Evolutionary conservation across 208 protist genomes (phyloP).

Genomic region (Wallacemonas sp.): DNA sequence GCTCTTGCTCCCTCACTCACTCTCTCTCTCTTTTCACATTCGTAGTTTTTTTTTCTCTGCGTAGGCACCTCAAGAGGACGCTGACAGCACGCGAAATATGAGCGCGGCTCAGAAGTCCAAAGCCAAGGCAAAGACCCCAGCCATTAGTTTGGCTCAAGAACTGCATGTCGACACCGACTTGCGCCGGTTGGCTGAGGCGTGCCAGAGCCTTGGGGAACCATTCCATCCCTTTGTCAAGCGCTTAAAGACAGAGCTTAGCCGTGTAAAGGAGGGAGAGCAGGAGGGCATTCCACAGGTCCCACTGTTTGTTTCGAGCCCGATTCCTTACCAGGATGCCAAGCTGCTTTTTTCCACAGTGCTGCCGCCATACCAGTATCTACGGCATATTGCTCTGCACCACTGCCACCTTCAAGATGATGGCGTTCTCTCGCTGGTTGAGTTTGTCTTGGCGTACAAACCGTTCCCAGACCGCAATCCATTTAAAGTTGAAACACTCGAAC

Average conservation of each 20-base stretch:
- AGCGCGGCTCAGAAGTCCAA: too few species aligned
- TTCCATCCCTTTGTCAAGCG: conserved; percentile 72
- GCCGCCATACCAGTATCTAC: conserved; percentile 71
- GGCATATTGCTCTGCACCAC: conserved; percentile 72
- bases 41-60: too few species aligned
- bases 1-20: not conserved
- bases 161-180: conserved; percentile 80
- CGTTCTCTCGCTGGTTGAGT: conserved; percentile 73
- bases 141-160: conserved; percentile 55
- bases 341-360: conserved; percentile 59
- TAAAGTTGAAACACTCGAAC: conserved; percentile 77
- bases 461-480: conserved; percentile 75
- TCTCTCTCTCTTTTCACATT: conserved; percentile 9
- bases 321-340: conserved; percentile 50
- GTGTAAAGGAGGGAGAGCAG: conserved; percentile 84
- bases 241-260: conserved; percentile 57
- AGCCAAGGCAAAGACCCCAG: conserved; percentile 32
- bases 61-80: too few species aligned
- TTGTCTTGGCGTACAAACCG: conserved; percentile 74
- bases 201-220: conserved; percentile 44
- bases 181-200: conserved; percentile 58
- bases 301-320: conserved; percentile 60
- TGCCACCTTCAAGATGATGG: conserved; percentile 76
- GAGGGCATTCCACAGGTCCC: conserved; percentile 68
- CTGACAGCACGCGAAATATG: too few species aligned